Evolutionary conservation across 1,284 basidiomycete species (phyloP).

Genomic region (Ustilago sp.): DNA sequence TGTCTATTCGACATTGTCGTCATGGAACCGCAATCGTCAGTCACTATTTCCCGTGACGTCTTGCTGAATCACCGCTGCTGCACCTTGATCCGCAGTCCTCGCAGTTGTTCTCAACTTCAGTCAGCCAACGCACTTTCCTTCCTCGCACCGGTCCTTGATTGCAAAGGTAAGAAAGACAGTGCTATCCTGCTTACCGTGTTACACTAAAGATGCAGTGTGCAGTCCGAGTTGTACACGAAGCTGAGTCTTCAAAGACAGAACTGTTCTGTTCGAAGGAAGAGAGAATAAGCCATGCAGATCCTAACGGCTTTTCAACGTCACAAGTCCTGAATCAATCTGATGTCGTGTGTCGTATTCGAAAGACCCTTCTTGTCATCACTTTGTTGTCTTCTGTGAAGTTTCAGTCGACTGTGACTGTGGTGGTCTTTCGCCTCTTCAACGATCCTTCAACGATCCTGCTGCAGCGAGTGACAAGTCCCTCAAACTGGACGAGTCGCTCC

Average conservation of each 20-base stretch:
- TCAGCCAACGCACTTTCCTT: conserved; percentile 3
- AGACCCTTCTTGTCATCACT: conserved; percentile 10
- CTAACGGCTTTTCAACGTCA: not conserved
- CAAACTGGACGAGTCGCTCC: not conserved
- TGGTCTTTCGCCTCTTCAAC: not conserved
- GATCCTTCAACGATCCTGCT: not conserved
- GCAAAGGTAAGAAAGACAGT: not conserved
- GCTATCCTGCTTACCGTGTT: not conserved
- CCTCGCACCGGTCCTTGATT: not conserved
- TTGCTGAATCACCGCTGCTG: conserved; percentile 36
- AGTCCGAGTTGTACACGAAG: not conserved
- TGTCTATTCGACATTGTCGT: conserved; percentile 8
- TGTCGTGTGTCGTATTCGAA: conserved; percentile 22
- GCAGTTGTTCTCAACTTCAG: conserved; percentile 7
- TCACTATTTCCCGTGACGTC: conserved; percentile 21
- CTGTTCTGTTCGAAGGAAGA: not conserved
- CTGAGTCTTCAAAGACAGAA: not conserved
- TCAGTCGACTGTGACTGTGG: not conserved
- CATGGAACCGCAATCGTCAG: conserved; percentile 7
- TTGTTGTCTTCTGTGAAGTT: not conserved
- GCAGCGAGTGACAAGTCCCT: not conserved
- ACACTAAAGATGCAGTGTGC: not conserved
- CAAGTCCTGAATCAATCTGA: conserved; percentile 21
- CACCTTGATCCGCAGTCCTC: not conserved
- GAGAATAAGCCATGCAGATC: not conserved